Conservation (phyloP, 805 yeast genomes). For the Monosporozyma siamensis region DNA sequence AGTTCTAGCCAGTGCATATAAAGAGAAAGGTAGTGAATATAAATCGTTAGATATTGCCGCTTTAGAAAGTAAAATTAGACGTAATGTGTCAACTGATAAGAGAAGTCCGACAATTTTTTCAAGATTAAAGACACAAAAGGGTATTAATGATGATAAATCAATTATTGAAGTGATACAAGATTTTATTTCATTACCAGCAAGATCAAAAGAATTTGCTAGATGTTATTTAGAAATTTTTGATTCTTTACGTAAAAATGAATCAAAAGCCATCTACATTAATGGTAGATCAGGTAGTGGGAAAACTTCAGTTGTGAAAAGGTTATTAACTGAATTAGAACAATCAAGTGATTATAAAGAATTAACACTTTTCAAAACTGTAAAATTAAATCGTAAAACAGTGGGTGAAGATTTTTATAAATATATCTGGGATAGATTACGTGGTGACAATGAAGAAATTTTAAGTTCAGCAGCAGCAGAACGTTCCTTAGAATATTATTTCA, state of each 20-base stretch:
- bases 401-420: constrained; percentile 67
- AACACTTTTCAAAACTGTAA: constrained; percentile 57
- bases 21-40: neutral
- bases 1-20: neutral
- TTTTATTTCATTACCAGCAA: constrained; percentile 52
- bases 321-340: constrained; percentile 53
- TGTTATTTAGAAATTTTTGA: constrained; percentile 59
- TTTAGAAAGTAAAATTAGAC: constrained; percentile 24
- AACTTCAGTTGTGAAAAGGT: constrained; percentile 84
- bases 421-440: constrained; percentile 67
- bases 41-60: constrained; percentile 8
- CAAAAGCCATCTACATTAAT: constrained; percentile 78
- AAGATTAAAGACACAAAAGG: constrained; percentile 12
- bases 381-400: constrained; percentile 81
- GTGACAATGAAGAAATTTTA: constrained; percentile 33
- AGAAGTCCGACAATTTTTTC: constrained; percentile 24
- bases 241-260: constrained; percentile 60
- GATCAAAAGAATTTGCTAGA: constrained; percentile 70
- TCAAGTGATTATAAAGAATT: constrained; percentile 31
- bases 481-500: constrained; percentile 61
- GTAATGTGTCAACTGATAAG: constrained; percentile 20
- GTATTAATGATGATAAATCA: constrained; percentile 1
- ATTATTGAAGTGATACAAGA: constrained; percentile 18
- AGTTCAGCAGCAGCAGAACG: constrained; percentile 54
- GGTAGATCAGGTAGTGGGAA: constrained; percentile 98